These are phyloP conservation scores for Fusarium heterosporum DNA, from an alignment of 2,329 filamentous ascomycete species.

Conservation along the genomic window DNA sequence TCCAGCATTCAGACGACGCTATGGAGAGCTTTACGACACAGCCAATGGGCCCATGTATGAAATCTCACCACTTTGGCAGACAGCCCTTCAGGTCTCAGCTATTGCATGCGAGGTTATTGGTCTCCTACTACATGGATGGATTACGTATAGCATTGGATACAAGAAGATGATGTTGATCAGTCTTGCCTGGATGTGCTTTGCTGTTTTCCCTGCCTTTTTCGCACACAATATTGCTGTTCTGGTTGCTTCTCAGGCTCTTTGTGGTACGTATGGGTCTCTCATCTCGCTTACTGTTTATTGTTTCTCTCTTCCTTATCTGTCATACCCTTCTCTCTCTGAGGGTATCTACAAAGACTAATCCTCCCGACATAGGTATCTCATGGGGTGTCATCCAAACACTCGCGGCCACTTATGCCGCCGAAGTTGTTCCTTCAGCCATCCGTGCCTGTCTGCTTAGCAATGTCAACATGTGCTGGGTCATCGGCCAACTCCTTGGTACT, in stretches of 20 bases:
- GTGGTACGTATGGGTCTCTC: conserved; percentile 17
- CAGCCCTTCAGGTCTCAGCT: conserved; percentile 12
- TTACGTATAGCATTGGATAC: conserved; percentile 53
- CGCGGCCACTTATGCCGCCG: conserved; percentile 55
- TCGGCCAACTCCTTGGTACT: conserved; percentile 54
- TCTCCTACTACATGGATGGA: conserved; percentile 54
- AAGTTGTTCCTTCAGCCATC: conserved; percentile 49
- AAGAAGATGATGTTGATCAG: conserved; percentile 54
- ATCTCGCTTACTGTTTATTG: rapidly evolving
- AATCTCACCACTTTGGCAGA: conserved; percentile 29
- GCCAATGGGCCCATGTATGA: conserved; percentile 20
- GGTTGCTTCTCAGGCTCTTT: conserved; percentile 51
- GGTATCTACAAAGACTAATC: background rate
- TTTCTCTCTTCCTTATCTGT: background rate
- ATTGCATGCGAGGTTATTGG: conserved; percentile 48
- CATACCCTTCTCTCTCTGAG: too few relatives aligned
- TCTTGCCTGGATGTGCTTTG: conserved; percentile 50
- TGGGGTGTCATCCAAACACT: conserved; percentile 53
- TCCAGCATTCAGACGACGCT: conserved; percentile 38
- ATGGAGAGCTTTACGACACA: conserved; percentile 42
- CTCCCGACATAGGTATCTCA: conserved; percentile 39
- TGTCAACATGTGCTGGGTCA: conserved; percentile 57
- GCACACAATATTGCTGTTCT: conserved; percentile 48
- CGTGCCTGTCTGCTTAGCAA: conserved; percentile 53
- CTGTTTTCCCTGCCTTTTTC: conserved; percentile 56